A percentile compares a stretch with the other conserved stretches of the same genome.
These are phyloP conservation scores for Platanthera zijinensis DNA, from an alignment of 106 monocot species.

Conservation along the genomic window DNA sequence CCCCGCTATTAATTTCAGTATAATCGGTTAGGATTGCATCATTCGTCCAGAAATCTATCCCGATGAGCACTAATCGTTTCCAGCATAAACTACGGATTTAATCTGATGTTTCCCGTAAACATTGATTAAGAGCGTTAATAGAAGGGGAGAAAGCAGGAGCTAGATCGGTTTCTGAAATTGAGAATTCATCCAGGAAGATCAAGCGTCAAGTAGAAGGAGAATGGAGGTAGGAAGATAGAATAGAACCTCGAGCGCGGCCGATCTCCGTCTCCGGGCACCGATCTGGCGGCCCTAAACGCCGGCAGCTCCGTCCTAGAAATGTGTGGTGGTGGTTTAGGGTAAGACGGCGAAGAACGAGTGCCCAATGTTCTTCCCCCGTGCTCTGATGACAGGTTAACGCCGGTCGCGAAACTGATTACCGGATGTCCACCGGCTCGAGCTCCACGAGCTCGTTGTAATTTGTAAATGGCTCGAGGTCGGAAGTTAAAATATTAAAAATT, in stretches of 20 bases:
- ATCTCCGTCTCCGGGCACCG: not conserved
- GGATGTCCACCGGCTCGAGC: not conserved
- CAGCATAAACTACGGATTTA: not conserved
- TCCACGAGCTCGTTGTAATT: too few relatives aligned
- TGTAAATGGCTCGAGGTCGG: too few relatives aligned
- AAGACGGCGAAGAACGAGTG: not conserved
- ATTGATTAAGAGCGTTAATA: not conserved
- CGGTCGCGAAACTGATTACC: not conserved
- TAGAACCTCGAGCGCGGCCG: not conserved
- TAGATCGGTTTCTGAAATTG: not conserved
- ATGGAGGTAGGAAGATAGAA: not conserved
- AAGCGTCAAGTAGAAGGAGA: not conserved
- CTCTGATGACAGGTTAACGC: not conserved
- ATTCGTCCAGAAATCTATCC: not conserved
- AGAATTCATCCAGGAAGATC: not conserved
- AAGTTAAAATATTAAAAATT: too few relatives aligned
- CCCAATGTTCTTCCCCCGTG: not conserved
- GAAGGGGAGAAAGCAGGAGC: not conserved
- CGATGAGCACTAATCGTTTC: not conserved
- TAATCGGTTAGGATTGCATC: too few relatives aligned
- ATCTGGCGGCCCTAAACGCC: not conserved
- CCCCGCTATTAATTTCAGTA: not conserved
- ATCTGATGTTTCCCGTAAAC: not conserved
- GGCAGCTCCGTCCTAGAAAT: not conserved
- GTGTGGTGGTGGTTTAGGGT: not conserved